These are phyloP conservation scores for Warburgia ugandensis DNA, from an alignment of 164 flowering plant genomes.

Conservation along the genomic window DNA sequence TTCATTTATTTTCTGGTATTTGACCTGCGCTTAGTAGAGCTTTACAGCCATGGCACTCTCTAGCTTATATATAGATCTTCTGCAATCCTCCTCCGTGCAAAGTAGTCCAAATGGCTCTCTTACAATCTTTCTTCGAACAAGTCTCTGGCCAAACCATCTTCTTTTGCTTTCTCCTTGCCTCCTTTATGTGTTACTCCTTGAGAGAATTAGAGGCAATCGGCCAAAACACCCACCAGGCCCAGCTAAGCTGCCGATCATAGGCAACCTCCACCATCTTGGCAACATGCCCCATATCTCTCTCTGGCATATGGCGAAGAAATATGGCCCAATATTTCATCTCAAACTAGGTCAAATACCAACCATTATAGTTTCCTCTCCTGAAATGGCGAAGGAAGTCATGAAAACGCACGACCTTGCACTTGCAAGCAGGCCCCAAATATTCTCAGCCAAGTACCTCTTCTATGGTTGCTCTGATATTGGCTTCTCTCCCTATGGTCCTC, in stretches of 20 bases:
- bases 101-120: too few relatives aligned
- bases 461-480: conserved; percentile 3
- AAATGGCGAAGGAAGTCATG: conserved; percentile 3
- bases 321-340: conserved; percentile 8
- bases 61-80: too few relatives aligned
- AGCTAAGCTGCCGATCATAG: conserved; percentile 7
- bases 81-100: too few relatives aligned
- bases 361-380: conserved; percentile 7
- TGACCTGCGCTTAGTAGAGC: too few relatives aligned
- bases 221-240: conserved; percentile 1
- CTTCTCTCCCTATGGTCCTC: conserved; percentile 6
- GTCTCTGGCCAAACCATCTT: too few relatives aligned
- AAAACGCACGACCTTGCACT: conserved; percentile 7
- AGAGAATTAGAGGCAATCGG: too few relatives aligned
- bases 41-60: too few relatives aligned
- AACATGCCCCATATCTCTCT: conserved; percentile 5
- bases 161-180: too few relatives aligned
- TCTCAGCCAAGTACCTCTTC: not conserved
- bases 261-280: conserved; percentile 9
- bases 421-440: not conserved
- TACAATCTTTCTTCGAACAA: too few relatives aligned
- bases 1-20: too few relatives aligned
- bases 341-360: not conserved
- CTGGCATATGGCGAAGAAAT: not conserved
- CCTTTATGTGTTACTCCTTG: too few relatives aligned